Percentiles rank a stretch among this genome's conserved stretches.
Evolutionary conservation across 2,329 filamentous ascomycete species (phyloP).

Genomic region (Trichoderma sp.): DNA sequence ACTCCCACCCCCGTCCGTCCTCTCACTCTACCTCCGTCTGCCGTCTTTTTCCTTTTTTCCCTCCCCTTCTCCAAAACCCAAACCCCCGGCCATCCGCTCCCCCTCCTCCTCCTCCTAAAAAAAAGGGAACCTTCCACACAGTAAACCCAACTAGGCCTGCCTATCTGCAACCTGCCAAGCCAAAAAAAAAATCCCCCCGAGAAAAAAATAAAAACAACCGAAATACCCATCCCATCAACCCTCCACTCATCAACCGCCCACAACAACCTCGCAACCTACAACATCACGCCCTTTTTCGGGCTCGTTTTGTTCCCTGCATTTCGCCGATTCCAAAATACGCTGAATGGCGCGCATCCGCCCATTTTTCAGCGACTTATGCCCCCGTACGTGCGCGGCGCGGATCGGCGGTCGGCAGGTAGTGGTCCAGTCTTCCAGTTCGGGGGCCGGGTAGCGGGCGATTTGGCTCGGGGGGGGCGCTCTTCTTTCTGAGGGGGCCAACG

Average conservation of each 20-base stretch:
- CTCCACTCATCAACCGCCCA: slow-evolving; percentile 35
- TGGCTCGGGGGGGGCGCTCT: slow-evolving; percentile 7
- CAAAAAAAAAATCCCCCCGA: neutral
- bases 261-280: slow-evolving; percentile 27
- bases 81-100: slow-evolving; percentile 15
- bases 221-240: slow-evolving; percentile 23
- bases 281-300: slow-evolving; percentile 58
- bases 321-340: slow-evolving; percentile 36
- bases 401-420: neutral
- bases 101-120: neutral
- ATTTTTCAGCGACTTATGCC: slow-evolving; percentile 18
- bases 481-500: neutral
- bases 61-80: neutral
- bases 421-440: neutral
- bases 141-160: neutral
- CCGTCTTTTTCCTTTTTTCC: neutral
- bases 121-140: neutral
- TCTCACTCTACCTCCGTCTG: neutral
- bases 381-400: slow-evolving; percentile 6
- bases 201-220: neutral
- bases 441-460: neutral
- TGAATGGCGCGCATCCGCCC: neutral
- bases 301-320: slow-evolving; percentile 57
- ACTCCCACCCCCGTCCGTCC: neutral
- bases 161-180: neutral